Base-by-base conservation (phyloP, 192 early-diverging fungal species). In the Gamsiella multidivaricata region DNA sequence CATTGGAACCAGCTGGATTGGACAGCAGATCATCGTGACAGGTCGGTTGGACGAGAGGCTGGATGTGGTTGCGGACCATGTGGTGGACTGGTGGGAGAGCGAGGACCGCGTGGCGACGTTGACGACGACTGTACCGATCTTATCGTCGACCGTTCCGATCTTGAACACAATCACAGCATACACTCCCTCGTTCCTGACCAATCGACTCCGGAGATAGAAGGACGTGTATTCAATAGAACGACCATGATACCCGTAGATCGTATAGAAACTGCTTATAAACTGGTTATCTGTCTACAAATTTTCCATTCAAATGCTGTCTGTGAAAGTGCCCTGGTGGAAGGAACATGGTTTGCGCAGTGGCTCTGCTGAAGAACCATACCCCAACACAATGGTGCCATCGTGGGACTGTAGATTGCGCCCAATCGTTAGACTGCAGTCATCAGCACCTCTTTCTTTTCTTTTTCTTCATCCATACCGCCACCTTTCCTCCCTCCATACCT, bases 61-160 rank as follows among this genome's bases (percentile, higher is more conserved):
- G 26, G 65, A 78, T 17, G 31, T 46, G 11, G 66, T 78, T 8
- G 74, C 74, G 12, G 66, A 68, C 10, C 74, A 69, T 14, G 74
- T 69, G 1, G 60, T 78, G 4, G 65, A 68, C 32, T 78, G 74
- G 74, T 78, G 65, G 74, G 74, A 78, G 54, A 64, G 49, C 31
- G 33, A 64, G 18, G 61, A 64, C 29, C 18, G 49, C 10, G 31
- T 53, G 17, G 49, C 60, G 42, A 22, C 34, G 2, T 36, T 60
- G 42, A 46, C 58, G 17, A 46, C 26, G 5, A 28, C 58, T 14
- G 25, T 60, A 23, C 58, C 58, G 12, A 39, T 39, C 37, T 39
- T 5, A 12, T 39, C 37, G 12, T 12, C 37, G 12, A 39, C 56
- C 2, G 20, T 42, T 23, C 56, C 56, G n/a, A 14, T 58, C 20